phyloP scores from a whole-genome alignment of 2,329 filamentous ascomycete genomes.

The Tolypocladium inflatum region DNA sequence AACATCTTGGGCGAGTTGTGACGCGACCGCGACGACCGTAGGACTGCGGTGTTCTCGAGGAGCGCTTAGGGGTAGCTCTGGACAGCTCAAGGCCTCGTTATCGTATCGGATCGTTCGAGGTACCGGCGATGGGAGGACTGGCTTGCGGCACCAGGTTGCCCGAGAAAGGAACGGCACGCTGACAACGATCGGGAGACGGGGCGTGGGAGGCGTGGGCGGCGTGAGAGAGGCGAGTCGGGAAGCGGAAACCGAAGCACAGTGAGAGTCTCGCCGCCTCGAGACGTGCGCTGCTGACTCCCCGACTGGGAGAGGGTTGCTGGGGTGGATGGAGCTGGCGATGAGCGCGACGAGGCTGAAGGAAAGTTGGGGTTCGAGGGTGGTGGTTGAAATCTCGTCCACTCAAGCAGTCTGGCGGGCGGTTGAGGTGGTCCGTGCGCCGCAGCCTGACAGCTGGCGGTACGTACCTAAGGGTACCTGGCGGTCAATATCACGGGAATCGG shows the following conservation, averaged over 20 bases:
- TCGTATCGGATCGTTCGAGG: not conserved
- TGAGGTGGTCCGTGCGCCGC: constrained; percentile 6
- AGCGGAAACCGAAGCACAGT: constrained; percentile 1
- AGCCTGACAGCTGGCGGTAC: not conserved
- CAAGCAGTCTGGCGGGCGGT: not conserved
- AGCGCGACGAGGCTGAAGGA: constrained; percentile 3
- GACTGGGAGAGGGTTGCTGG: constrained; percentile 4
- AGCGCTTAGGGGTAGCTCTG: no score
- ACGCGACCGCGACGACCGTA: not conserved
- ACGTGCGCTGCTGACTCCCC: constrained; percentile 9
- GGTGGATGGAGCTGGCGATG: not conserved
- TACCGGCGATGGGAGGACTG: not conserved
- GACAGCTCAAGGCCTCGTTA: not conserved
- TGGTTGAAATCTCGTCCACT: constrained; percentile 8
- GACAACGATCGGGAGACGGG: not conserved
- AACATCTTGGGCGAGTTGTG: constrained; percentile 57
- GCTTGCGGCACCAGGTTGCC: not conserved
- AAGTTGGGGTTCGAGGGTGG: constrained; percentile 1
- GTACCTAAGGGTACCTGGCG: not conserved
- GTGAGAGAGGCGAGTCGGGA: constrained; percentile 4
- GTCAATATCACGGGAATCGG: not conserved
- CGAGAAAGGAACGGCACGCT: not conserved
- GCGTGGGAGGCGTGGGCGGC: constrained; percentile 2
- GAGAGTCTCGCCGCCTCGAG: constrained; percentile 8
- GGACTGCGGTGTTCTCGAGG: not conserved